These are phyloP conservation scores for Aspergillus nidulans DNA, from an alignment of 495 filamentous ascomycete species.

Conservation along the genomic window DNA sequence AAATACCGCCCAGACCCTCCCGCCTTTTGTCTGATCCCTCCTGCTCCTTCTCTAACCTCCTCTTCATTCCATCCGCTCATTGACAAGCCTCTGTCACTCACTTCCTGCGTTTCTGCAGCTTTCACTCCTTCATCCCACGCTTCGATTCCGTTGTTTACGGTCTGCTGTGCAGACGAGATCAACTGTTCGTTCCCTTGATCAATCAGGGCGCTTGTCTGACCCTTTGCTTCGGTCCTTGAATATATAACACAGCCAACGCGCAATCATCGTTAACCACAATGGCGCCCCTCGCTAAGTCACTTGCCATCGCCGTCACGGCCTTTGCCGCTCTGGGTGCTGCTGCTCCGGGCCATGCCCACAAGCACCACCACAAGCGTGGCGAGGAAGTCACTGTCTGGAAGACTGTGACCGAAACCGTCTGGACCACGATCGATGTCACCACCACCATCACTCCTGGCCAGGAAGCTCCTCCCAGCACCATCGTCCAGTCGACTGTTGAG, in stretches of 20 bases:
- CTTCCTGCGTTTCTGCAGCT: conserved; percentile 12
- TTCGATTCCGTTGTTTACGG: conserved; percentile 5
- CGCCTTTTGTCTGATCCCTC: background rate
- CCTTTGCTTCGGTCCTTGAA: background rate
- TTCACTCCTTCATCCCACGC: conserved; percentile 20
- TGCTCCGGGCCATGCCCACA: conserved; percentile 22
- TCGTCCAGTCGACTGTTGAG: conserved; percentile 4
- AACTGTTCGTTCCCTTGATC: conserved; percentile 12
- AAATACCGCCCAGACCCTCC: conserved; percentile 16
- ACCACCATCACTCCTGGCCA: conserved; percentile 28
- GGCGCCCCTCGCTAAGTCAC: conserved; percentile 41
- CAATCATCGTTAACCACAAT: conserved; percentile 23
- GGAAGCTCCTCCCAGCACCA: conserved; percentile 11
- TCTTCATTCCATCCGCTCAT: conserved; percentile 8
- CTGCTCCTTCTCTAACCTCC: conserved; percentile 9
- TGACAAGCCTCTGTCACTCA: conserved; percentile 13
- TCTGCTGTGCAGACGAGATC: conserved; percentile 39
- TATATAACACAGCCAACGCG: conserved; percentile 14
- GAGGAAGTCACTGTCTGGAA: conserved; percentile 28
- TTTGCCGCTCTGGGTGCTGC: conserved; percentile 33
- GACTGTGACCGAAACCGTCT: conserved; percentile 25
- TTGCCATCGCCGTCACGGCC: conserved; percentile 39
- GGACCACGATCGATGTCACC: conserved; percentile 42
- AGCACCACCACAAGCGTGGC: conserved; percentile 34
- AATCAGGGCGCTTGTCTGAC: conserved; percentile 11